Conservation (phyloP, 257 asterid genomes). For the Rehmannia glutinosa region DNA sequence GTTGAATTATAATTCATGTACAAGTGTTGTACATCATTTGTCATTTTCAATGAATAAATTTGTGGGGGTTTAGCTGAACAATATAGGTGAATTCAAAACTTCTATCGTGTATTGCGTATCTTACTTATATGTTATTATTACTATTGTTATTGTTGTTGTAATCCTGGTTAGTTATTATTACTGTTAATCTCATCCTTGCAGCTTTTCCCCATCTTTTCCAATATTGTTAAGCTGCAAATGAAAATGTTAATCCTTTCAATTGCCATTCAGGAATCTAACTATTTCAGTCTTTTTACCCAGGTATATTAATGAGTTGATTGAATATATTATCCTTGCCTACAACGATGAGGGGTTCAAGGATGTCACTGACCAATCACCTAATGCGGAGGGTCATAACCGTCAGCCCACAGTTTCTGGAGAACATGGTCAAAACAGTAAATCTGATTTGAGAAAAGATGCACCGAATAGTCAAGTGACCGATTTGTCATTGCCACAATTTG, state of each 20-base stretch:
- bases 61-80: slow-evolving; percentile 2
- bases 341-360: slow-evolving; percentile 51
- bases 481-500: slow-evolving; percentile 30
- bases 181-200: not conserved
- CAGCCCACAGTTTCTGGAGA: slow-evolving; percentile 32
- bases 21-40: no score
- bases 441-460: slow-evolving; percentile 28
- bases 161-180: not conserved
- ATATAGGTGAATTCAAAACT: not conserved
- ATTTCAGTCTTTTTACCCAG: slow-evolving; percentile 31
- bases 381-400: slow-evolving; percentile 30
- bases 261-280: slow-evolving; percentile 18
- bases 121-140: not conserved
- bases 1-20: no score
- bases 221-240: not conserved
- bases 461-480: slow-evolving; percentile 37
- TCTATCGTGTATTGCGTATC: not conserved
- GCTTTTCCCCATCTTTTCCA: not conserved
- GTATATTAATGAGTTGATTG: slow-evolving; percentile 92
- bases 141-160: not conserved
- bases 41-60: not conserved
- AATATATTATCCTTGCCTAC: slow-evolving; percentile 61
- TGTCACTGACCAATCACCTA: slow-evolving; percentile 36
- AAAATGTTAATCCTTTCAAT: not conserved
- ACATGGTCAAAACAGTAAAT: slow-evolving; percentile 40